Percentiles rank a stretch among this genome's conserved stretches.
Conservation (phyloP, 2,329 filamentous ascomycete species). For the Calonectria pauciramosa region DNA sequence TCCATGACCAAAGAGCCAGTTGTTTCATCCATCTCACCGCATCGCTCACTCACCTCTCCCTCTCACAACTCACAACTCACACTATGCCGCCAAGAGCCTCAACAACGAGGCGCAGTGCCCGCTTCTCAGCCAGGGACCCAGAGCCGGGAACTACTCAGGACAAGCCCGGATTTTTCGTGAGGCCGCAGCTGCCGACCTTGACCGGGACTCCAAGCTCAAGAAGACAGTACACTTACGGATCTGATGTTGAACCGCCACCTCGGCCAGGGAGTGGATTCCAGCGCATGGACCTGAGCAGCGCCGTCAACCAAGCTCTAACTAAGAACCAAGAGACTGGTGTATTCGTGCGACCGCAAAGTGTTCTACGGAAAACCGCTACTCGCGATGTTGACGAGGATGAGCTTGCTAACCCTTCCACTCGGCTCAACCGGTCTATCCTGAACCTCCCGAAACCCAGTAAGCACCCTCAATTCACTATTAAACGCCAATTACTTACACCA, state of each 20-base stretch:
- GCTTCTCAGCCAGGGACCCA: conserved; percentile 37
- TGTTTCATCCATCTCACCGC: conserved; percentile 3
- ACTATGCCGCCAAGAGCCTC: conserved; percentile 42
- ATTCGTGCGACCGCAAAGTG: conserved; percentile 32
- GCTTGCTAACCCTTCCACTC: conserved; percentile 22
- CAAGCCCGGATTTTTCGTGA: conserved; percentile 25
- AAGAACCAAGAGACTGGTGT: conserved; percentile 35
- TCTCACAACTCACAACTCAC: conserved; percentile 7
- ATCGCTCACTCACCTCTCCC: not conserved
- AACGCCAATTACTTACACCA: not conserved
- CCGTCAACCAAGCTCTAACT: conserved; percentile 47
- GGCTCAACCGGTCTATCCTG: not conserved
- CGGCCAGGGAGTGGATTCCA: conserved; percentile 40
- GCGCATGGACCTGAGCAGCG: conserved; percentile 45
- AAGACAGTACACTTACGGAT: conserved; percentile 56
- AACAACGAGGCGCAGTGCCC: conserved; percentile 34
- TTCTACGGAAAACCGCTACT: conserved; percentile 9
- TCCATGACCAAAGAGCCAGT: not conserved
- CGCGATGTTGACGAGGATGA: conserved; percentile 39
- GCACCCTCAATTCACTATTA: not conserved
- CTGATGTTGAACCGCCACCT: conserved; percentile 51
- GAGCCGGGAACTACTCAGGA: conserved; percentile 30
- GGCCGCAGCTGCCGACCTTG: conserved; percentile 41
- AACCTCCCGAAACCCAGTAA: conserved; percentile 25
- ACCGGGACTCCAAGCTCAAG: conserved; percentile 52